Percentiles rank a stretch among this genome's conserved stretches.
Conservation (phyloP, 345 rosid species). For the Eucalyptus victrix region DNA sequence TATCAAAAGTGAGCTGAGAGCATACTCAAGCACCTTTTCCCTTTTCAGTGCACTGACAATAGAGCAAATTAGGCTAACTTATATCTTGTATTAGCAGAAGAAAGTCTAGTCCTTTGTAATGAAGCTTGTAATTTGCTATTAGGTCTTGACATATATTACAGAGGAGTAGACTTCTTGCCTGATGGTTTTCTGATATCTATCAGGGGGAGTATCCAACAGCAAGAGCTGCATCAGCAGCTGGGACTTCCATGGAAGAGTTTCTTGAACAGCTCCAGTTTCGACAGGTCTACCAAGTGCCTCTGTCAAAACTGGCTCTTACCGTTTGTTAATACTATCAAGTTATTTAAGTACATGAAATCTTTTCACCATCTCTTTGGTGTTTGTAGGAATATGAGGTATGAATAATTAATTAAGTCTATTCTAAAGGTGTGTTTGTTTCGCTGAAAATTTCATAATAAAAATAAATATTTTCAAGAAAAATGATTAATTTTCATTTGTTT, state of each 20-base stretch:
- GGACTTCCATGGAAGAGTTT: constrained; percentile 55
- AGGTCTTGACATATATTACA: neutral
- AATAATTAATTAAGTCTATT: neutral
- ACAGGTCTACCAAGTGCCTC: neutral
- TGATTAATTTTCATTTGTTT: no score
- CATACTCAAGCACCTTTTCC: neutral
- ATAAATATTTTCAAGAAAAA: no score
- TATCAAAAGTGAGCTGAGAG: neutral
- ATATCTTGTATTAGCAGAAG: neutral
- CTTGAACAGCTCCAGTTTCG: neutral
- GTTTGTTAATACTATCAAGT: neutral
- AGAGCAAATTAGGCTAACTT: neutral
- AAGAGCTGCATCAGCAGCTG: constrained; percentile 77
- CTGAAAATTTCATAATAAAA: no score
- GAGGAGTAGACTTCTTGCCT: neutral
- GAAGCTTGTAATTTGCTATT: neutral
- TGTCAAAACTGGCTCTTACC: neutral
- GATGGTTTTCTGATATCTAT: neutral
- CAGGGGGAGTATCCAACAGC: constrained; percentile 84
- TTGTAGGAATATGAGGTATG: neutral
- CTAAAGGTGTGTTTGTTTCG: neutral
- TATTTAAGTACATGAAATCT: neutral
- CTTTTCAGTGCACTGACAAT: neutral
- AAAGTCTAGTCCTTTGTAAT: neutral
- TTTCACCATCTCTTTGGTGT: neutral